A percentile compares a stretch with the other conserved stretches of the same genome.
Evolutionary conservation across 2,329 filamentous ascomycete genomes (phyloP).

Genomic region (Rutstroemia sp.): DNA sequence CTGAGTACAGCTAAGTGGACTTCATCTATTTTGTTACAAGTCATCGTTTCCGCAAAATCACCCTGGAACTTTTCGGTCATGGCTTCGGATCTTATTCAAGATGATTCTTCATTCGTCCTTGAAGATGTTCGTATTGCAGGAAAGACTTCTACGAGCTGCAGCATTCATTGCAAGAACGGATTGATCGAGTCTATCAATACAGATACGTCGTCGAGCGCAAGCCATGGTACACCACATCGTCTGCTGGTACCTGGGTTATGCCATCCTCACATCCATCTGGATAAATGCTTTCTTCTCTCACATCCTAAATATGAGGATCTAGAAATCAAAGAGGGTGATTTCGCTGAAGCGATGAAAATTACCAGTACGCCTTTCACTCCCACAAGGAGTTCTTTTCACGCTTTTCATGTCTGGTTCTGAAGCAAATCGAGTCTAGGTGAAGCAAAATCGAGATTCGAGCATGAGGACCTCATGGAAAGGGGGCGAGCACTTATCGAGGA

Average conservation of each 20-base stretch:
- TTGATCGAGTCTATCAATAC: slow-evolving; percentile 15
- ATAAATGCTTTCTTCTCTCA: slow-evolving; percentile 56
- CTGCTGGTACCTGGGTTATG: slow-evolving; percentile 51
- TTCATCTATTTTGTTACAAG: no score
- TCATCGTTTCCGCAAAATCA: no score
- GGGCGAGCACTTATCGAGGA: slow-evolving; percentile 59
- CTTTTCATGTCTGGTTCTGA: not conserved
- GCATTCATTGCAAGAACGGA: slow-evolving; percentile 27
- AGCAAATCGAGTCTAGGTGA: slow-evolving; percentile 20
- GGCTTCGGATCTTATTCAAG: no score
- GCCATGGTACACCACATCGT: not conserved
- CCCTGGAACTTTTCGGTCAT: no score
- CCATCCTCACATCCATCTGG: slow-evolving; percentile 67
- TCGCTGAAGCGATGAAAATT: slow-evolving; percentile 55
- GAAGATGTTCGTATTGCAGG: slow-evolving; percentile 28
- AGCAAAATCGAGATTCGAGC: slow-evolving; percentile 57
- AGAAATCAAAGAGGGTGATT: slow-evolving; percentile 51
- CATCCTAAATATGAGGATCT: slow-evolving; percentile 53
- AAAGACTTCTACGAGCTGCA: slow-evolving; percentile 24
- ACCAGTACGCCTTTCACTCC: slow-evolving; percentile 34
- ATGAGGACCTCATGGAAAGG: slow-evolving; percentile 54
- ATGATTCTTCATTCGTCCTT: not conserved
- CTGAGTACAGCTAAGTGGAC: no score
- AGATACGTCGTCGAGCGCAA: not conserved
- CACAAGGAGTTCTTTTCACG: not conserved